phyloP scores from a whole-genome alignment of 257 asterid species.

The Solanum bulbocastanum region DNA sequence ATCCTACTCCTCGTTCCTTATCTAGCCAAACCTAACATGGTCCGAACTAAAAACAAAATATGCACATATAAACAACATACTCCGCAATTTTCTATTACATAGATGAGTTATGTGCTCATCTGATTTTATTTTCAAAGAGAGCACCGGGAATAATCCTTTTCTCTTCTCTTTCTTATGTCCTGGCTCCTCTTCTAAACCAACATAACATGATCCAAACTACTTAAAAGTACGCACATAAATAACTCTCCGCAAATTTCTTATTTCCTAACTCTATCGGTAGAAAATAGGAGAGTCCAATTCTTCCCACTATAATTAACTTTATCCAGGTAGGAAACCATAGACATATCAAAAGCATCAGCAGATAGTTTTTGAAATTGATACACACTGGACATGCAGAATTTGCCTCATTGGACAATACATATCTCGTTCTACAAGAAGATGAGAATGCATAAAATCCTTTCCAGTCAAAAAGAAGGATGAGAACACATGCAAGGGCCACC shows the following conservation, averaged over 20 bases:
- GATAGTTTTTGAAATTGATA: background rate
- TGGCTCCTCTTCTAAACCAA: background rate
- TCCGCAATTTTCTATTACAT: background rate
- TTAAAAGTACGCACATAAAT: background rate
- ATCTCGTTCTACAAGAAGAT: background rate
- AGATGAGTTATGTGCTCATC: background rate
- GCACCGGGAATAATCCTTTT: background rate
- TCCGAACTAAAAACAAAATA: background rate
- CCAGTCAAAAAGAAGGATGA: background rate
- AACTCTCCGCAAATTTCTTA: background rate
- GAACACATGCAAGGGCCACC: background rate
- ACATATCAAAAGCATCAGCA: background rate
- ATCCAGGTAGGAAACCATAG: background rate
- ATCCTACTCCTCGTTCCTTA: background rate
- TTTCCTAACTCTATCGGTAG: background rate
- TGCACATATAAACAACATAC: background rate
- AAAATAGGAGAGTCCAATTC: background rate
- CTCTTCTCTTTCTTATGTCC: background rate
- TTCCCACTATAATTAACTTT: background rate
- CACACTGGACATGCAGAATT: background rate
- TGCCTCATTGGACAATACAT: background rate
- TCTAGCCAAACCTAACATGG: background rate
- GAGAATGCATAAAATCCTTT: background rate
- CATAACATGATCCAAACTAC: background rate
- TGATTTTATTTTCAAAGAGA: background rate